Evolutionary conservation across 164 flowering plant species (phyloP), one percentile per base, ranked within the genome.

Genomic region (Magnolia changhungtana): DNA sequence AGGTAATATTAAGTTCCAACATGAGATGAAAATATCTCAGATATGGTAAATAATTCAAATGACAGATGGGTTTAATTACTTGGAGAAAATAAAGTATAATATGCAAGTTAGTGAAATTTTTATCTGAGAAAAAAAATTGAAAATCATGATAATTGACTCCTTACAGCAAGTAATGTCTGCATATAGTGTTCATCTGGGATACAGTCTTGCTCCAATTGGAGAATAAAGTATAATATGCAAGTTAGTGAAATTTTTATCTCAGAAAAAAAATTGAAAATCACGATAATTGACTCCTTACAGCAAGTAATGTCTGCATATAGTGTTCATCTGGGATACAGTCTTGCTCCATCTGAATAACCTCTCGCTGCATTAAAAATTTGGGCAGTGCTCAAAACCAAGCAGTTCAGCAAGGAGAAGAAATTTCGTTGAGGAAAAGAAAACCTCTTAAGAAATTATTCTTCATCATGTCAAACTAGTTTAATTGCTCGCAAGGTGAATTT

Each of bases 291-390:
- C 4, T 67, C 63, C 92, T 84, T 82, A 95, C 98, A 23, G 97
- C 86, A 80, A 95, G 86, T 83, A 95, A 78, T 68, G 98, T 93
- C 84, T 84, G 96, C 81, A 95, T 89, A 77, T 91, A 95, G 80
- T 95, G 97, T 82, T 95, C 98, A 83, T 95, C 98, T 45, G 98
- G 96, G 71, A 95, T 95, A 80, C 98, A 95, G 82, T 95, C 88
- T 79, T 92, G 96, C 85, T 88, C 94, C 85, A 90, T 90, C 84
- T 91, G 96, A 80, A 90, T n/a, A 45, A 69, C 59, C 61, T 21
- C 87, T 84, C 84, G 83, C 95, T 94, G 95, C 89, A 88, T 67
- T 75, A 75, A 24, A 76, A 23, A 63, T 63, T 49, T 18, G 50
- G 18, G 71, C 61, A 58, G 10, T n/a, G 31, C 29, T 68, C 51